These are phyloP conservation scores for Microbotryum lychnidis-dioicae DNA, from an alignment of 1,284 basidiomycete genomes.

Conservation along the genomic window DNA sequence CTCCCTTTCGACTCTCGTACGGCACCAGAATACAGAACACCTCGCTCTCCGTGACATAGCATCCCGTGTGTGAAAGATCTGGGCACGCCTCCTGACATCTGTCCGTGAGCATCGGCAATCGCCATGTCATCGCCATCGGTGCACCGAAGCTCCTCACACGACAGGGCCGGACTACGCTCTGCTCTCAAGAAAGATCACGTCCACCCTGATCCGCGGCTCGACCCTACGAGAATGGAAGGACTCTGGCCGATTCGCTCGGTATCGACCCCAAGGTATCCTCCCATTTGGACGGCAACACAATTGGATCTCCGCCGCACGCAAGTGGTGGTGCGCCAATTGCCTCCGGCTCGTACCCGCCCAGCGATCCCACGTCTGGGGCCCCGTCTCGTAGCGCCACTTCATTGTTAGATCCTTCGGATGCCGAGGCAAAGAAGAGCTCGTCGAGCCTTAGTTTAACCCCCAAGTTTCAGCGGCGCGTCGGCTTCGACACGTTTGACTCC, in stretches of 20 bases:
- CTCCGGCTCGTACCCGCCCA: neutral
- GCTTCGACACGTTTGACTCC: slow-evolving; percentile 67
- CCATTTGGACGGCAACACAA: neutral
- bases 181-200: slow-evolving; percentile 9
- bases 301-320: neutral
- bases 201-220: slow-evolving; percentile 5
- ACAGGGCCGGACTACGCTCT: slow-evolving; percentile 1
- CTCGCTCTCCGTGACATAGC: too few species aligned
- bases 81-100: too few species aligned
- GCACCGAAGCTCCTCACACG: slow-evolving; percentile 7
- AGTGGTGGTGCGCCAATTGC: neutral
- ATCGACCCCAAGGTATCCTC: neutral
- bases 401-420: too few species aligned
- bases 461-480: slow-evolving; percentile 63
- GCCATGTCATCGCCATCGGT: neutral
- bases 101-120: too few species aligned
- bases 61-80: too few species aligned
- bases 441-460: neutral
- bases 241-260: neutral
- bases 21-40: too few species aligned
- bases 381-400: too few species aligned
- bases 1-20: too few species aligned
- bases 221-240: neutral
- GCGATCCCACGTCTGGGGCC: neutral
- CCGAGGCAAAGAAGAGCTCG: too few species aligned